These are phyloP conservation scores for Naganishia sp. DNA, from an alignment of 1,284 basidiomycete genomes.

Conservation along the genomic window DNA sequence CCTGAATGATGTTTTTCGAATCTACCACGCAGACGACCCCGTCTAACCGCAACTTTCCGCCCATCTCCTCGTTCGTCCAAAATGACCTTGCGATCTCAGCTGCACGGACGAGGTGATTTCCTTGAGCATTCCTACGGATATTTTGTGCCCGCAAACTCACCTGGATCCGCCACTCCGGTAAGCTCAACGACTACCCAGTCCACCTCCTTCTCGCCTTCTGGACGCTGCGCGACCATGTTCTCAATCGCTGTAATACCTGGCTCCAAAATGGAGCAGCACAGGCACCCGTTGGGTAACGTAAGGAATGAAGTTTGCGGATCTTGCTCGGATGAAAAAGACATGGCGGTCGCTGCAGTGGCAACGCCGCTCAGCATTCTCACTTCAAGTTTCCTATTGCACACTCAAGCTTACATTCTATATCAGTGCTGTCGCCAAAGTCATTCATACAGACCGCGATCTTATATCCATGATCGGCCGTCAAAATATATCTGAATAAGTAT, in stretches of 20 bases:
- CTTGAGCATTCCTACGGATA: slow-evolving; percentile 58
- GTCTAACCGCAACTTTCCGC: slow-evolving; percentile 71
- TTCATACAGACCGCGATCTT: slow-evolving; percentile 97
- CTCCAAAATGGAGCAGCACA: slow-evolving; percentile 94
- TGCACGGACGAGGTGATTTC: slow-evolving; percentile 65
- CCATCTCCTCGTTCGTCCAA: slow-evolving; percentile 89
- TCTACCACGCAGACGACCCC: slow-evolving; percentile 90
- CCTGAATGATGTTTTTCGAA: slow-evolving; percentile 77
- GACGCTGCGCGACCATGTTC: slow-evolving; percentile 59
- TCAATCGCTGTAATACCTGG: slow-evolving; percentile 86
- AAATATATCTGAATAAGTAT: slow-evolving; percentile 64
- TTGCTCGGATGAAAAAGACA: slow-evolving; percentile 38
- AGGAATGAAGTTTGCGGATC: slow-evolving; percentile 60
- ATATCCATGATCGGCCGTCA: slow-evolving; percentile 88
- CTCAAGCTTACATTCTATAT: slow-evolving; percentile 52
- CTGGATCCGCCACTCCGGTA: slow-evolving; percentile 89
- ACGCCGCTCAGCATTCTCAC: not conserved
- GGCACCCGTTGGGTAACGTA: slow-evolving; percentile 86
- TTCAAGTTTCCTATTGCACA: not conserved
- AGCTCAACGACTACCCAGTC: slow-evolving; percentile 92
- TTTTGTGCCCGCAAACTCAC: slow-evolving; percentile 69
- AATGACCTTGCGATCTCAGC: slow-evolving; percentile 59
- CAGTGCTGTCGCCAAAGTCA: slow-evolving; percentile 56
- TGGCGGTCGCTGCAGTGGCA: slow-evolving; percentile 21
- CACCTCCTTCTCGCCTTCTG: slow-evolving; percentile 67